Evolutionary conservation across 1,284 basidiomycete species (phyloP).

Genomic region (Phylloporus sp.): DNA sequence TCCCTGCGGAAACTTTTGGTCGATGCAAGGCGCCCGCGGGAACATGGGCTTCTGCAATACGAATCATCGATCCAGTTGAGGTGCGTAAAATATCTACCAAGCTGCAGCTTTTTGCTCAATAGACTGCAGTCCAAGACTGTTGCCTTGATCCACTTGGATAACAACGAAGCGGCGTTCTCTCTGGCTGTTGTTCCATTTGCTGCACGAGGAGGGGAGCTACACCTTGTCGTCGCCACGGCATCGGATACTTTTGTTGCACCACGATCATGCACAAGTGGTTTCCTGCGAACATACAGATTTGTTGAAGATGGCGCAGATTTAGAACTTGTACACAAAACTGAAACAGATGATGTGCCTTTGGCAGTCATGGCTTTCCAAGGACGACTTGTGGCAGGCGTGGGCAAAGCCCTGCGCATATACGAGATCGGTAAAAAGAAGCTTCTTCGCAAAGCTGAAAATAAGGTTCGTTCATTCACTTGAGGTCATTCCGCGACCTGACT

Average conservation of each 20-base stretch:
- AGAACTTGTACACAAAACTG: slow-evolving; percentile 95
- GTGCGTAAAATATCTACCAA: slow-evolving; percentile 46
- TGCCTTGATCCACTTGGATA: slow-evolving; percentile 80
- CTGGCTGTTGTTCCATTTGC: slow-evolving; percentile 89
- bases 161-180: slow-evolving; percentile 96
- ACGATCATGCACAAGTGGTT: slow-evolving; percentile 87
- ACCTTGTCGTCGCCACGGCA: slow-evolving; percentile 93
- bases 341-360: slow-evolving; percentile 93
- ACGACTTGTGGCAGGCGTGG: slow-evolving; percentile 88
- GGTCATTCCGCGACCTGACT: slow-evolving; percentile 20
- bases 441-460: slow-evolving; percentile 96
- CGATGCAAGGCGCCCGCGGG: slow-evolving; percentile 87
- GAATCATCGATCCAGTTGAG: slow-evolving; percentile 89
- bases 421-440: slow-evolving; percentile 99
- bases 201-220: slow-evolving; percentile 76
- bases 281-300: slow-evolving; percentile 88
- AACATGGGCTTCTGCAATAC: slow-evolving; percentile 93
- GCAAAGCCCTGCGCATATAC: slow-evolving; percentile 91
- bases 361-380: slow-evolving; percentile 94
- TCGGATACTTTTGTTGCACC: slow-evolving; percentile 86
- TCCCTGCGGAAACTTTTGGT: slow-evolving; percentile 85
- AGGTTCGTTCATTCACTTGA: slow-evolving; percentile 57
- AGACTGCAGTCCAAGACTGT: slow-evolving; percentile 70
- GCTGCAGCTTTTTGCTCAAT: slow-evolving; percentile 16
- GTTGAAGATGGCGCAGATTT: slow-evolving; percentile 80